Evolutionary conservation across 352 stramenopile genomes (phyloP).

Genomic region (Globisporangium lucens): DNA sequence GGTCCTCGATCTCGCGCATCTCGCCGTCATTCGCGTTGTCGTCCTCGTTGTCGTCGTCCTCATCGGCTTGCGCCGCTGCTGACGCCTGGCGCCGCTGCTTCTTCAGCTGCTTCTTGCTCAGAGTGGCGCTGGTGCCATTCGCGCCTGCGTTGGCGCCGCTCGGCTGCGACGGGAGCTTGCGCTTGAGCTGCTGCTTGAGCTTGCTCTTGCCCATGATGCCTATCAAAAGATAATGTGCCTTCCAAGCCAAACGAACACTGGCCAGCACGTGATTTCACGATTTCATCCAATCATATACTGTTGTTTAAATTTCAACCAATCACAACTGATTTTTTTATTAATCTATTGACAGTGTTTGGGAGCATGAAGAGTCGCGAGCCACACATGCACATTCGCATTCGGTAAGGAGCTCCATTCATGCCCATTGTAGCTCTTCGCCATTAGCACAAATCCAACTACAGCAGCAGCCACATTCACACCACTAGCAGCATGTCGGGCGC

Average conservation of each 20-base stretch:
- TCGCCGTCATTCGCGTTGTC: conserved; percentile 23
- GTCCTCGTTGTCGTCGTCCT: conserved; percentile 17
- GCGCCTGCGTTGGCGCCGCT: background rate
- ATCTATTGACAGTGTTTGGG: background rate
- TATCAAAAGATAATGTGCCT: background rate
- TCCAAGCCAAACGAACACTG: background rate
- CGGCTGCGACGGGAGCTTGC: conserved; percentile 9
- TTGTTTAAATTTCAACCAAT: background rate
- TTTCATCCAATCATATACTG: conserved; percentile 6
- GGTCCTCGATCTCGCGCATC: conserved; percentile 34
- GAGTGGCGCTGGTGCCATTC: background rate
- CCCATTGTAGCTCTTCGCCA: background rate
- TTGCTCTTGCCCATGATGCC: conserved; percentile 43
- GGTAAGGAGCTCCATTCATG: background rate
- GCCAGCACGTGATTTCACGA: background rate
- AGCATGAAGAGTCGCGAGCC: conserved; percentile 3
- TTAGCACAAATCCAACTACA: background rate
- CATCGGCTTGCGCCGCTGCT: conserved; percentile 21
- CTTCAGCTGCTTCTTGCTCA: conserved; percentile 22
- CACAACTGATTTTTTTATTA: background rate
- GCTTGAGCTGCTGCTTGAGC: conserved; percentile 36
- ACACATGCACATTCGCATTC: background rate
- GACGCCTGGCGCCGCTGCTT: conserved; percentile 18
- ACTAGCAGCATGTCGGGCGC: conserved; percentile 25
- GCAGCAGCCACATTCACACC: background rate